Percentiles rank a stretch among this genome's conserved stretches.
Conservation (phyloP, 768 basidiomycete genomes). For the Mycena maculata region DNA sequence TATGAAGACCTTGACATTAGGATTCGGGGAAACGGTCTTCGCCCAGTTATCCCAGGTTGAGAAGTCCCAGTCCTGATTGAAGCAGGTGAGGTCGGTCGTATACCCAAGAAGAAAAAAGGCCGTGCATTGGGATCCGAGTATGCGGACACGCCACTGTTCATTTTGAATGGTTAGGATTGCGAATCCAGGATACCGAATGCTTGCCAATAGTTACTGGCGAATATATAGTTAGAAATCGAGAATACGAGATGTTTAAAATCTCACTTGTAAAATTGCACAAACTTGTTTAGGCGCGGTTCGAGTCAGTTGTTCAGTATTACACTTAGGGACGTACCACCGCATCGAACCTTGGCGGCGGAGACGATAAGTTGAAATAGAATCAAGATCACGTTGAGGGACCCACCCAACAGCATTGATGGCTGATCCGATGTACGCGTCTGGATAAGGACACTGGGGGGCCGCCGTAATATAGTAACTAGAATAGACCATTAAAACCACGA, state of each 20-base stretch:
- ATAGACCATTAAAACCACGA: conserved; percentile 1
- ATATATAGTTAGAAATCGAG: no score
- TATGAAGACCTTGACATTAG: conserved; percentile 68
- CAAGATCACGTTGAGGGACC: conserved; percentile 80
- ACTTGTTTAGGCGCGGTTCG: no score
- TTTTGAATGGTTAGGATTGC: neutral
- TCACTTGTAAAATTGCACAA: conserved; percentile 73
- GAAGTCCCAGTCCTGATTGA: conserved; percentile 60
- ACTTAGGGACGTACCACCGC: no score
- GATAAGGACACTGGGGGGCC: conserved; percentile 76
- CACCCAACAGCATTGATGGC: conserved; percentile 68
- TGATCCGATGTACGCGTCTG: conserved; percentile 70
- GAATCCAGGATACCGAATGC: neutral
- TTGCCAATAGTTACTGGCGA: conserved; percentile 67
- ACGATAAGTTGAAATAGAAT: no score
- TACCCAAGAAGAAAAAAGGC: no score
- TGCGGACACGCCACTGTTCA: conserved; percentile 6
- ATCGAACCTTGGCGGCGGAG: no score
- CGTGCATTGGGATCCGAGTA: conserved; percentile 1
- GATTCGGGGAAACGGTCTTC: conserved; percentile 65
- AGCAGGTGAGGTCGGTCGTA: no score
- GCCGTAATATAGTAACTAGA: conserved; percentile 69
- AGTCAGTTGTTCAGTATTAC: no score
- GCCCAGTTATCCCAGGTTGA: conserved; percentile 70
- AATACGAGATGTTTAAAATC: no score